Evolutionary conservation across 2,329 filamentous ascomycete species (phyloP), one percentile per base, ranked within the genome.

Genomic region (Fusarium stilboides): DNA sequence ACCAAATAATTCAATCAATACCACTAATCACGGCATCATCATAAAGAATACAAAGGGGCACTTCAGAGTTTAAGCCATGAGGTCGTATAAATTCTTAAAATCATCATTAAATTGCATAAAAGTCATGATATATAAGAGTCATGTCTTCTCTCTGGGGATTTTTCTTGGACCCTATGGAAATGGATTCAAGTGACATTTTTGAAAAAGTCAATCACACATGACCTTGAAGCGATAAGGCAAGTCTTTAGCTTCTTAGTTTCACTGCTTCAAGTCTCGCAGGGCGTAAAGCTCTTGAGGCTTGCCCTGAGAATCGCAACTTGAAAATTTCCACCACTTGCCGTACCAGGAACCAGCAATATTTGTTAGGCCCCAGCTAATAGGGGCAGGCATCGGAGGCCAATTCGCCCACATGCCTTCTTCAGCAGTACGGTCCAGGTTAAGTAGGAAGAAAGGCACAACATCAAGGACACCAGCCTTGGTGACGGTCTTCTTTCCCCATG

Each of bases 381-480:
- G 84, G 7, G 80, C 82, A 1, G 89, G 88, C 81, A 91, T 91
- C 1, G 89, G 88, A 44, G 89, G 89, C 88, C 89, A 91, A 70
- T 84, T 83, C 14, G 81, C 82, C 88, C 89, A 91, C 72, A 83
- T 75, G 24, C 87, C 88, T 8, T 85, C 85, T 77, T 91, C 89
- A 15, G 80, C 83, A 5, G 84, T 88, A 42, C 81, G 77, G 75
- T 91, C 89, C 22, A 90, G 78, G 73, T 91, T 91, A 68, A 90
- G 77, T 57, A 91, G 74, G 79, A 91, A 90, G 71, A 91, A 90
- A 2, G 88, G 88, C 17, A 91, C 84, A 0, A 88, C 88, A 62
- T 90, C 88, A 19, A 84, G 80, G 37, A 84, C 81, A 28, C 87
- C 87, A 1, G 87, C 87, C 78, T 89, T 89, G 47, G 82, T 86